A percentile compares a stretch with the other conserved stretches of the same genome.
Conservation (phyloP, 1,284 basidiomycete genomes). For the Retiboletus flavoniger region DNA sequence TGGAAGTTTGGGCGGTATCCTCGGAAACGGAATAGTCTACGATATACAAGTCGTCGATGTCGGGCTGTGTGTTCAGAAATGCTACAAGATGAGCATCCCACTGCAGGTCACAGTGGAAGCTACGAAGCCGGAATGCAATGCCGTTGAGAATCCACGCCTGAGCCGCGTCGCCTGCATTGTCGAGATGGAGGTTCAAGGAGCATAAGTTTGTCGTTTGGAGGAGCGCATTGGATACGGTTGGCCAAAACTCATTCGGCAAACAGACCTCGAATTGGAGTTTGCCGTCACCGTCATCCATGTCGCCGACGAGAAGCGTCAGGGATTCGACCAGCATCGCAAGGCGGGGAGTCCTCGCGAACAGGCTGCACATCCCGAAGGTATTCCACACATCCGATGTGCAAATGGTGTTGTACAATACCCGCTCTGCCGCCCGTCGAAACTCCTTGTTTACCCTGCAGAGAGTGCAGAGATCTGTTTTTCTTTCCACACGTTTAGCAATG, state of each 20-base stretch:
- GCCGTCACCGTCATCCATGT: conserved; percentile 9
- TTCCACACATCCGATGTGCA: conserved; percentile 41
- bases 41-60: conserved; percentile 56
- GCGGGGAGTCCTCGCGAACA: conserved; percentile 46
- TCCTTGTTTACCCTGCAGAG: conserved; percentile 56
- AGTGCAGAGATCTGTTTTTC: conserved; percentile 50
- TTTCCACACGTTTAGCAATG: conserved; percentile 51
- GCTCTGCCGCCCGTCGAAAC: conserved; percentile 55
- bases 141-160: conserved; percentile 52
- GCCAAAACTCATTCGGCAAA: conserved; percentile 49
- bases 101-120: conserved; percentile 62
- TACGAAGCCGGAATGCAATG: conserved; percentile 51
- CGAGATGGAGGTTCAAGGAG: conserved; percentile 46
- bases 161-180: conserved; percentile 39
- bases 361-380: conserved; percentile 45
- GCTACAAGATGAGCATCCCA: conserved; percentile 56
- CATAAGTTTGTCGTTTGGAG: conserved; percentile 44
- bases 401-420: conserved; percentile 58
- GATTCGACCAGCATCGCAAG: conserved; percentile 51
- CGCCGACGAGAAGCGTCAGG: conserved; percentile 45
- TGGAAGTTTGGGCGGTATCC: conserved; percentile 5
- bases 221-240: conserved; percentile 47
- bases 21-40: conserved; percentile 49
- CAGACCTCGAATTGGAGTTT: neutral
- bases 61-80: conserved; percentile 53